These are phyloP conservation scores for Botrytis pseudocinerea DNA, from an alignment of 2,329 filamentous ascomycete species.

Conservation along the genomic window DNA sequence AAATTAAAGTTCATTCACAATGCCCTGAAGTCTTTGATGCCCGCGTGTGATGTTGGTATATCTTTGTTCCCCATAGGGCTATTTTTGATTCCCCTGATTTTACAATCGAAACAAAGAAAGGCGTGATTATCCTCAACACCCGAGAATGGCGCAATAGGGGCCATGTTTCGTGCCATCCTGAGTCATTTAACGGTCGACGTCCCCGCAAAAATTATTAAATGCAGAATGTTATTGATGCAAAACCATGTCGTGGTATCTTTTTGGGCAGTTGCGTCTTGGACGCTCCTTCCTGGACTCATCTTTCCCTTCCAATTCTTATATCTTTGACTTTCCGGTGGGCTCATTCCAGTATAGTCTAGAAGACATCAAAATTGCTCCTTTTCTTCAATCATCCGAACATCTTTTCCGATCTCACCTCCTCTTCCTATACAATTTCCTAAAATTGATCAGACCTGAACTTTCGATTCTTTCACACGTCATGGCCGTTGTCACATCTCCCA, in stretches of 20 bases:
- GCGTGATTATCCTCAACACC: constrained; percentile 19
- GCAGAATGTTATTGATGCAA: background rate
- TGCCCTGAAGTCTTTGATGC: background rate
- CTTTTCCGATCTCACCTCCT: background rate
- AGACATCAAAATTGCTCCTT: background rate
- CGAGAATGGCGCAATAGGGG: constrained; percentile 20
- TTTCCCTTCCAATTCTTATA: constrained; percentile 4
- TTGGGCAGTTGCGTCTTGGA: constrained; percentile 15
- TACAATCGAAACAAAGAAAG: constrained; percentile 23
- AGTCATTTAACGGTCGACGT: constrained; percentile 3
- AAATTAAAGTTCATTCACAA: background rate
- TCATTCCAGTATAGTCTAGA: background rate
- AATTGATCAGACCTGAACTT: background rate
- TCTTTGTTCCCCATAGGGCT: background rate
- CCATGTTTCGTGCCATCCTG: constrained; percentile 18
- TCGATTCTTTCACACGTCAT: constrained; percentile 14
- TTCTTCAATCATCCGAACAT: background rate
- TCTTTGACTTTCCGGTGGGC: constrained; percentile 3
- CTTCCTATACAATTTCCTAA: background rate
- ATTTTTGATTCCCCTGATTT: constrained; percentile 1
- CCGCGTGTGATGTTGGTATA: background rate
- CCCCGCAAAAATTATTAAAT: background rate
- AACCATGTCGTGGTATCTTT: constrained; percentile 17
- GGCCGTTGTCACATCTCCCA: constrained; percentile 26
- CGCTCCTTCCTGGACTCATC: constrained; percentile 12